These are phyloP conservation scores for Ustilago shanxiensis DNA, from an alignment of 1,284 basidiomycete genomes.

Conservation along the genomic window DNA sequence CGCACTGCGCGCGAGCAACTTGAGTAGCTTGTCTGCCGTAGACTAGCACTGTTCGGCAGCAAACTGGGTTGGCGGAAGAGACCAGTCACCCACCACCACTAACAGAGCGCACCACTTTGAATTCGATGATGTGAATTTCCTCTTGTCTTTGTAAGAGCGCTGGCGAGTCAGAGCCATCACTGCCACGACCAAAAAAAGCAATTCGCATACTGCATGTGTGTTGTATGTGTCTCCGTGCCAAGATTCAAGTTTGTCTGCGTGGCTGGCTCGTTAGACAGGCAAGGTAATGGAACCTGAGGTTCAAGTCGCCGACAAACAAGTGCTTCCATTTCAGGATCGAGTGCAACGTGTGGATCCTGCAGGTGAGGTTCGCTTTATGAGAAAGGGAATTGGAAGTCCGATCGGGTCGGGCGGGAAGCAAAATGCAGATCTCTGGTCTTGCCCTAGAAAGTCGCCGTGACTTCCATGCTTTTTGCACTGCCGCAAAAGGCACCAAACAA, in stretches of 20 bases:
- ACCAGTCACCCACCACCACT: background rate
- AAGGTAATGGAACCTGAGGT: background rate
- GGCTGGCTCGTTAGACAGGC: no score
- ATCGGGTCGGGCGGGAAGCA: slow-evolving; percentile 11
- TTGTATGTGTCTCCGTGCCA: no score
- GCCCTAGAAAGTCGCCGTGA: slow-evolving; percentile 18
- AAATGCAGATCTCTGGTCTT: background rate
- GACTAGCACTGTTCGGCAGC: no score
- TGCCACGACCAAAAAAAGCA: slow-evolving; percentile 1
- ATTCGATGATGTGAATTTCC: background rate
- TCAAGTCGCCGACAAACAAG: background rate
- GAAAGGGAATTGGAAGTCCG: slow-evolving; percentile 20
- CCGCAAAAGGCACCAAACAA: background rate
- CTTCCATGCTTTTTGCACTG: background rate
- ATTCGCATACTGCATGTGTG: no score
- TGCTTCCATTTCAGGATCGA: background rate
- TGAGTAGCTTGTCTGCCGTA: no score
- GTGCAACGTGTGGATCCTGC: background rate
- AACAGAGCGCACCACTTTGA: no score
- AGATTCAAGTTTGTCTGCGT: no score
- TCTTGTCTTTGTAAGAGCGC: background rate
- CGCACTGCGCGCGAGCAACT: no score
- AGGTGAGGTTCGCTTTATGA: slow-evolving; percentile 1
- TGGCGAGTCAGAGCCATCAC: background rate
- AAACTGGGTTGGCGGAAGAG: background rate